A percentile compares a stretch with the other conserved stretches of the same genome.
Conservation (phyloP, 2,329 filamentous ascomycete species). For the Rosellinia necatrix region DNA sequence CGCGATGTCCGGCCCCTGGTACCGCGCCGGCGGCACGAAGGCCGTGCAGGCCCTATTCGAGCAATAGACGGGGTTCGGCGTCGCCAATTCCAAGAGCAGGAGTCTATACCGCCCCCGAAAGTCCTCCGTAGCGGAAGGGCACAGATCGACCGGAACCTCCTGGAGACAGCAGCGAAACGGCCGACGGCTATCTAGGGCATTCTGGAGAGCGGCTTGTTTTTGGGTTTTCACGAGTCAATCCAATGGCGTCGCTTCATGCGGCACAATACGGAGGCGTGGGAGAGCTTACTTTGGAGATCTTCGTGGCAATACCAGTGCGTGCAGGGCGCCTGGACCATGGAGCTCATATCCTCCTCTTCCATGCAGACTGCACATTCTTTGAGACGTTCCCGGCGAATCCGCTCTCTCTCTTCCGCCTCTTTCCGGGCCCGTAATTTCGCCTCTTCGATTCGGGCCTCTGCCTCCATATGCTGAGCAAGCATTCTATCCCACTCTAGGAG, state of each 20-base stretch:
- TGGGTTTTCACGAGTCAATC: background rate
- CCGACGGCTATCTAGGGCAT: slow-evolving; percentile 1
- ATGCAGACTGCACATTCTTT: slow-evolving; percentile 19
- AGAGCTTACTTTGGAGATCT: slow-evolving; percentile 17
- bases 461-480: slow-evolving; percentile 5
- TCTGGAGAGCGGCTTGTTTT: slow-evolving; percentile 4
- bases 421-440: background rate
- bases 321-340: slow-evolving; percentile 15
- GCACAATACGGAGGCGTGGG: background rate
- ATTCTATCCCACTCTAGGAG: slow-evolving; percentile 11
- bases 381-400: slow-evolving; percentile 1
- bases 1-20: slow-evolving; percentile 12
- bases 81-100: slow-evolving; percentile 15
- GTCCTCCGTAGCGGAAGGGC: slow-evolving; percentile 1
- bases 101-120: slow-evolving; percentile 15
- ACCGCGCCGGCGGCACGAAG: slow-evolving; percentile 16
- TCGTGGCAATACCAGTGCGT: slow-evolving; percentile 15
- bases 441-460: slow-evolving; percentile 3
- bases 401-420: slow-evolving; percentile 8
- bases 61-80: slow-evolving; percentile 19
- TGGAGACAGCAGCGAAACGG: slow-evolving; percentile 12
- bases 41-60: slow-evolving; percentile 12
- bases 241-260: background rate
- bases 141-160: slow-evolving; percentile 8
- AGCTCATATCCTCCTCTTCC: slow-evolving; percentile 10